A percentile compares a stretch with the other conserved stretches of the same genome.
Evolutionary conservation across 306 rosid species (phyloP).

Genomic region (Quercus bicolor): DNA sequence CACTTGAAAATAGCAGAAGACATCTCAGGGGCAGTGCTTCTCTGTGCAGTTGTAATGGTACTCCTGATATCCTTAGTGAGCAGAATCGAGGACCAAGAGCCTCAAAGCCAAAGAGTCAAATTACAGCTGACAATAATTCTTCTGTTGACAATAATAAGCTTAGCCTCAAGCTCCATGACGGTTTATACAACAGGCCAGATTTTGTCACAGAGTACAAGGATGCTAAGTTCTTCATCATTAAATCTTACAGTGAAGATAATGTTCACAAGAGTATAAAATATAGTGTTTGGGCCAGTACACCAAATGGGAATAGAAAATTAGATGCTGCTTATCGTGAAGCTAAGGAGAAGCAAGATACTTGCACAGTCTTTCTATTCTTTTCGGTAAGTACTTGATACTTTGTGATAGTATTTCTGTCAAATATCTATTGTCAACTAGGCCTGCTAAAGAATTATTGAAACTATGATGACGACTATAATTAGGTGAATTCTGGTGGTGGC

Average conservation of each 20-base stretch:
- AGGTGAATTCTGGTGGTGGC: background rate
- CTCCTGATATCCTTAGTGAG: slow-evolving; percentile 72
- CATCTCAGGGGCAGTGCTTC: slow-evolving; percentile 49
- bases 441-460: background rate
- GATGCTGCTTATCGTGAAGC: slow-evolving; percentile 77
- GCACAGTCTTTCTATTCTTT: slow-evolving; percentile 68
- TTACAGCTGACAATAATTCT: slow-evolving; percentile 44
- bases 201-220: slow-evolving; percentile 66
- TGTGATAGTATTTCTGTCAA: background rate
- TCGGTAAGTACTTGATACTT: slow-evolving; percentile 48
- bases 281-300: slow-evolving; percentile 92
- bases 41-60: slow-evolving; percentile 65
- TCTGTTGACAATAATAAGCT: slow-evolving; percentile 47
- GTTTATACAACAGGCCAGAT: slow-evolving; percentile 52
- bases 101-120: slow-evolving; percentile 61
- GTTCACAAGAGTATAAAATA: slow-evolving; percentile 90
- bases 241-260: slow-evolving; percentile 88
- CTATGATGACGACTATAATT: background rate
- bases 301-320: slow-evolving; percentile 81
- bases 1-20: slow-evolving; percentile 54
- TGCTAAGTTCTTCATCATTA: slow-evolving; percentile 75
- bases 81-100: slow-evolving; percentile 90
- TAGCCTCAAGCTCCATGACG: slow-evolving; percentile 41
- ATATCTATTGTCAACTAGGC: background rate
- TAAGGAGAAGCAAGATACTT: slow-evolving; percentile 61